Percentiles rank a stretch among this genome's conserved stretches.
Conservation (phyloP, 192 early-diverging fungal genomes). For the Coemansia sp. region DNA sequence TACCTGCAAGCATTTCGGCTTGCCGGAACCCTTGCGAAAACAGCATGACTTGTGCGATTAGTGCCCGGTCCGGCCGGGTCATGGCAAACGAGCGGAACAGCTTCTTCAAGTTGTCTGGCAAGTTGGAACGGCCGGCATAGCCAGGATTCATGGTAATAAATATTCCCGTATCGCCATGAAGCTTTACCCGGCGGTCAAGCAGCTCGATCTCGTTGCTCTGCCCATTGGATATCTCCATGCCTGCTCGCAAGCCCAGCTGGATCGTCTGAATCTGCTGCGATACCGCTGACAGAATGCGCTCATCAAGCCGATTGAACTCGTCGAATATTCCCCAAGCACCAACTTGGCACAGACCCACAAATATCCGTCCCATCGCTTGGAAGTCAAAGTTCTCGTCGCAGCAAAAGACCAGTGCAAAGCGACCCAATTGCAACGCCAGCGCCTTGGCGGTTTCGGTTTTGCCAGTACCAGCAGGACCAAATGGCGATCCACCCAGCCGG, state of each 20-base stretch:
- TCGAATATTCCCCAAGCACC: slow-evolving; percentile 99
- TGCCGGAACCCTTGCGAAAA: slow-evolving; percentile 99
- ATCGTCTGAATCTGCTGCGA: slow-evolving; percentile 99
- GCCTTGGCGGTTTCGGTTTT: slow-evolving; percentile 99
- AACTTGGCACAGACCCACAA: slow-evolving; percentile 97
- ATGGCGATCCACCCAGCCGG: slow-evolving; percentile 93
- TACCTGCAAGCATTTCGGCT: slow-evolving; percentile 89
- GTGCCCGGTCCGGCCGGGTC: slow-evolving; percentile 95
- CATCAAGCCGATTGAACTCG: slow-evolving; percentile 99
- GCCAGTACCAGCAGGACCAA: slow-evolving; percentile 98
- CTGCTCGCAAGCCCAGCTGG: slow-evolving; percentile 81
- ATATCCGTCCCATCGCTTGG: slow-evolving; percentile 99
- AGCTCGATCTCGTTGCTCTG: slow-evolving; percentile 82
- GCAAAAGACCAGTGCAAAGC: slow-evolving; percentile 98
- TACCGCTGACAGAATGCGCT: slow-evolving; percentile 96
- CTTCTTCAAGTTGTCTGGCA: slow-evolving; percentile 99
- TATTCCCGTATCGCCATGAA: slow-evolving; percentile 90
- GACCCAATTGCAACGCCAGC: slow-evolving; percentile 88
- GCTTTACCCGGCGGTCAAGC: slow-evolving; percentile 79
- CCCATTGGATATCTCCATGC: slow-evolving; percentile 6
- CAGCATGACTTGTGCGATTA: slow-evolving; percentile 99
- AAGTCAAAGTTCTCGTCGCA: slow-evolving; percentile 99
- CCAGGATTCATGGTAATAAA: slow-evolving; percentile 99
- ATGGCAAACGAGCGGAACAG: slow-evolving; percentile 98
- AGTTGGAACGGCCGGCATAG: slow-evolving; percentile 95